phyloP scores from a whole-genome alignment of 495 filamentous ascomycete genomes.

The Penicillium pancosmium region DNA sequence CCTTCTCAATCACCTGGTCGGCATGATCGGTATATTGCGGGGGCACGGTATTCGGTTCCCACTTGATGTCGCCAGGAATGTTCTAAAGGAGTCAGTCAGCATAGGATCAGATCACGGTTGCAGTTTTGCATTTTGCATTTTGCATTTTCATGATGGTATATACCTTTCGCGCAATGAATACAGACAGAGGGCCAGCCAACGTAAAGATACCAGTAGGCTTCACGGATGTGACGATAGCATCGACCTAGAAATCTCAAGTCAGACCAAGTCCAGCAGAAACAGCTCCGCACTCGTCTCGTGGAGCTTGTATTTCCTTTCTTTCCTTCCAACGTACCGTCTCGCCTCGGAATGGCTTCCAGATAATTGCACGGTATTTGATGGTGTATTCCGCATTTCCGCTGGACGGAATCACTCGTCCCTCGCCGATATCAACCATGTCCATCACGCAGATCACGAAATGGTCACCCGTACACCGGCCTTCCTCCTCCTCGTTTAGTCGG shows the following conservation, averaged over 20 bases:
- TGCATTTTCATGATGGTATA: conserved; percentile 23
- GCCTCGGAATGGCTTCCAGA: conserved; percentile 95
- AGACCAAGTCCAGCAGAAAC: conserved; percentile 24
- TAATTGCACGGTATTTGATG: conserved; percentile 90
- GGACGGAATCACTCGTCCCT: conserved; percentile 87
- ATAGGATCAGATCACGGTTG: not conserved
- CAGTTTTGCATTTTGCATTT: not conserved
- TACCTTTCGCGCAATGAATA: conserved; percentile 89
- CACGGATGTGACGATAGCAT: conserved; percentile 87
- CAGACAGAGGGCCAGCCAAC: conserved; percentile 80
- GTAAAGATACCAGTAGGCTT: conserved; percentile 93
- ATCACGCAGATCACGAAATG: conserved; percentile 97
- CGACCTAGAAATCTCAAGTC: conserved; percentile 61
- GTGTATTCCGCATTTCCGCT: conserved; percentile 92
- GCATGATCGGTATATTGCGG: conserved; percentile 84
- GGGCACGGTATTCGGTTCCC: conserved; percentile 86
- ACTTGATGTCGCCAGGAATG: conserved; percentile 90
- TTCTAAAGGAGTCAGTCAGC: conserved; percentile 58
- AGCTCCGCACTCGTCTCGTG: too few relatives aligned
- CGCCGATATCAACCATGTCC: conserved; percentile 89
- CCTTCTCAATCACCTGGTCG: conserved; percentile 91
- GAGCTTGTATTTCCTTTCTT: conserved; percentile 65
- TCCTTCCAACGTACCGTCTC: conserved; percentile 74
- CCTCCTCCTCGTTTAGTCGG: conserved; percentile 86
- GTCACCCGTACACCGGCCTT: conserved; percentile 87